Conservation (phyloP, 805 yeast species). For the Candida qinlingensis region DNA sequence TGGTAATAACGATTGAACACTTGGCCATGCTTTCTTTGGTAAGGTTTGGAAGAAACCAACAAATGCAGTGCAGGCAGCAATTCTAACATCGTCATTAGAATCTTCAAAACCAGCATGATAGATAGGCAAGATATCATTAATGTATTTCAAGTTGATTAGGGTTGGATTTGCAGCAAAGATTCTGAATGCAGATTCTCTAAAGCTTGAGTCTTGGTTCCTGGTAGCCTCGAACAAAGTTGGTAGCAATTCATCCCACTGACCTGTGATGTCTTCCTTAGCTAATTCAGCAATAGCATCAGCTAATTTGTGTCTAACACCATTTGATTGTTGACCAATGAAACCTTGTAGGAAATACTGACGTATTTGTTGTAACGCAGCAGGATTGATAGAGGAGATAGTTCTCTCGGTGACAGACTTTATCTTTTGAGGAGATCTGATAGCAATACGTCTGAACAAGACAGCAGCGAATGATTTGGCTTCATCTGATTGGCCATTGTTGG, state of each 20-base stretch:
- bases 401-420: constrained; percentile 64
- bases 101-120: constrained; percentile 83
- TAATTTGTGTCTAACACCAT: constrained; percentile 80
- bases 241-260: constrained; percentile 72
- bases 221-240: constrained; percentile 71
- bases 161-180: constrained; percentile 83
- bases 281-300: constrained; percentile 94
- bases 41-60: constrained; percentile 80
- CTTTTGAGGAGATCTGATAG: constrained; percentile 71
- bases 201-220: constrained; percentile 48
- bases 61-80: constrained; percentile 89
- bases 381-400: constrained; percentile 65
- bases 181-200: constrained; percentile 88
- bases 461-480: constrained; percentile 70
- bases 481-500: constrained; percentile 57
- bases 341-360: constrained; percentile 67
- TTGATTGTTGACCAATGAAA: constrained; percentile 61
- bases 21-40: constrained; percentile 75
- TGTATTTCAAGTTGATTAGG: constrained; percentile 55
- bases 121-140: constrained; percentile 55
- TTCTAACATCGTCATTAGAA: constrained; percentile 72
- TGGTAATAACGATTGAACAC: constrained; percentile 75
- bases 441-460: constrained; percentile 82
- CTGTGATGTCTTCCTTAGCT: constrained; percentile 59
- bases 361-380: constrained; percentile 54